Base-by-base conservation (phyloP, 2,329 filamentous ascomycete species). In the Penicillium sp. region DNA sequence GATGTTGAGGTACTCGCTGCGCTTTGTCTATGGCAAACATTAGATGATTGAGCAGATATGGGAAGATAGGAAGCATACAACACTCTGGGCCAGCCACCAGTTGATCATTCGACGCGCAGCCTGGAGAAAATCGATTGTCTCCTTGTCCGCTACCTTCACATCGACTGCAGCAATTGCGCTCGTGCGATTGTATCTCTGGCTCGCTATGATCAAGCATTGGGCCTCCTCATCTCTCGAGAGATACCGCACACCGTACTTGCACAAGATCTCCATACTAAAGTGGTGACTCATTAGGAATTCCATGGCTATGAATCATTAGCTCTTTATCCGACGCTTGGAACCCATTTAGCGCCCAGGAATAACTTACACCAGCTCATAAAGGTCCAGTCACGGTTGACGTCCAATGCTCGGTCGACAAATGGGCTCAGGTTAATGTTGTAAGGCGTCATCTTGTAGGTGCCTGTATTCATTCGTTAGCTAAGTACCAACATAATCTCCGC, bases 401-500 rank as follows among this genome's bases (percentile, higher is more conserved):
- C 82, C 26, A 88, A 68, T 16, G 78, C 78, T 53, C 77, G 73
- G 51, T 83, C 78, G 19, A 77, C 68, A 11, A 86, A 67, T 1
- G 87, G 86, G 59, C 77, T 85, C 51, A 90, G 68, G 62, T 82
- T 79, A 71, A 89, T 80, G 70, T 89, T 89, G 75, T 86, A 89
- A 2, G 87, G 85, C 24, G 82, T 81, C 33, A 86, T 74, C 6
- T 81, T 75, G 66, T 89, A 90, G 43, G 73, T 66, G 55, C 74
- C 81, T 79, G 53, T 48, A 44, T 21, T 49, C 13, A 44, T 21
- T 49, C 11, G 22, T 26, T n/a, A 11, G 26, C 39, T 22, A 41
- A 5, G 19, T 22, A 19, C 9, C 19, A 41, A 9, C n/a, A 9
- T 39, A 9, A 10, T 19, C n/a, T 6, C 19, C n/a, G 11, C 11